Base-by-base conservation (phyloP, 768 basidiomycete species). In the Dioszegia crocea region DNA sequence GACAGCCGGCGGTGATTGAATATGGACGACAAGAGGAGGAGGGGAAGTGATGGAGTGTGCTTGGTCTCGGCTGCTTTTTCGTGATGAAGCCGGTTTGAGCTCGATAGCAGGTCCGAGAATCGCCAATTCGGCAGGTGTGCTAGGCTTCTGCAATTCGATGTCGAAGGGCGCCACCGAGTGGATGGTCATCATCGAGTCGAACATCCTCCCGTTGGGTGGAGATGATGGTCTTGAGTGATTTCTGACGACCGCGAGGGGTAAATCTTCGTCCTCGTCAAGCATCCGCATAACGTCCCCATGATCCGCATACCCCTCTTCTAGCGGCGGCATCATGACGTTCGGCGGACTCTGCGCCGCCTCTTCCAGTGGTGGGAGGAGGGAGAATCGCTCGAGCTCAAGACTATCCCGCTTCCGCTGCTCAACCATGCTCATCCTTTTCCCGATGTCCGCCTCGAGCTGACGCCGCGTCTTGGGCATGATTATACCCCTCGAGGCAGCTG, bases 391-490 rank as follows among this genome's bases (percentile, higher is more conserved):
- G 30, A 39, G 44, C 43, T 41, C 41, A 46, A 57, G 21, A 19
- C 45, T 45, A 27, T 51, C 40, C 50, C 55, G 26, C 17, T 57
- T 56, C 12, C 49, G 48, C 36, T 54, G 45, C 43, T 39, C 44
- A n/a, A 59, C 52, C 30, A 49, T 53, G 38, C 65, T 64, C 60
- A 60, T 65, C 39, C 65, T 36, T 43, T 49, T 62, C 10, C 62
- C 36, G 23, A 53, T 50, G 40, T 71, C 66, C 52, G 60, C 62
- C 27, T 54, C 57, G 4, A 66, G 59, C 57, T 67, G 50, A 36
- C 44, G 51, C 33, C 60, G 41, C 16, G 56, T 65, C 45, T 66
- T 67, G 24, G 69, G 69, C 65, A 71, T 65, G 58, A 71, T 59
- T 17, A 71, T 57, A 16, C 53, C 56, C 16, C 31, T 49, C 12